phyloP scores from a whole-genome alignment of 2,329 filamentous ascomycete genomes.

The Ophioceras dolichostomum region DNA sequence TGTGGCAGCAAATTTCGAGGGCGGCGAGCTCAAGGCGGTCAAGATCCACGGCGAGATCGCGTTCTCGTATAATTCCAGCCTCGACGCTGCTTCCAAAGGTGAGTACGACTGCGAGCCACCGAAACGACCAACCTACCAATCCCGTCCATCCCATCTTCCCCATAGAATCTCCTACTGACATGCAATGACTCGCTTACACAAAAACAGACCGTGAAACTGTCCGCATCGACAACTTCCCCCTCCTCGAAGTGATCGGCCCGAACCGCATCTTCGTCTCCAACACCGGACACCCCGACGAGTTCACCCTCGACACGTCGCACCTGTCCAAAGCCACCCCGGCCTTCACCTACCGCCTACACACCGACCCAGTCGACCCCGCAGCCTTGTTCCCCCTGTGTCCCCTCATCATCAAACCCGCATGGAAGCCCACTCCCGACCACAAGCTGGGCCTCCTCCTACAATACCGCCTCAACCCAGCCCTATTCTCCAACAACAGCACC shows the following conservation, averaged over 20 bases:
- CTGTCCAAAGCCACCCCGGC: slow-evolving; percentile 63
- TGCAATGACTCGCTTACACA: slow-evolving; percentile 1
- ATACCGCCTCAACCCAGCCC: slow-evolving; percentile 65
- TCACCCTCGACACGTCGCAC: slow-evolving; percentile 60
- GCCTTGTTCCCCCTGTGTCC: slow-evolving; percentile 49
- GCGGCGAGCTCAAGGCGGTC: slow-evolving; percentile 56
- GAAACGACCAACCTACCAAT: too few relatives aligned
- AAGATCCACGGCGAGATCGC: slow-evolving; percentile 83
- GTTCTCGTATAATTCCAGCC: slow-evolving; percentile 58
- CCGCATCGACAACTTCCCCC: slow-evolving; percentile 74
- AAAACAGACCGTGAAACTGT: slow-evolving; percentile 49
- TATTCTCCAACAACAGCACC: slow-evolving; percentile 27
- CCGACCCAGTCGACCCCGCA: slow-evolving; percentile 26
- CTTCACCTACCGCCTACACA: slow-evolving; percentile 84
- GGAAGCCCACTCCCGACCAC: slow-evolving; percentile 65
- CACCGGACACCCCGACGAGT: slow-evolving; percentile 57
- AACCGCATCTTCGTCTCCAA: slow-evolving; percentile 85
- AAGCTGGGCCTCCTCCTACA: slow-evolving; percentile 79
- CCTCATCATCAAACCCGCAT: slow-evolving; percentile 59
- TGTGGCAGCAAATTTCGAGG: slow-evolving; percentile 73
- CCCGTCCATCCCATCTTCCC: neutral
- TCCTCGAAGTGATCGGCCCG: slow-evolving; percentile 84
- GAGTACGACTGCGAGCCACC: too few relatives aligned
- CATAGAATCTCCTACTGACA: slow-evolving; percentile 1
- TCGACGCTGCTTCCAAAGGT: slow-evolving; percentile 36